phyloP scores from a whole-genome alignment of 768 basidiomycete genomes.

The Boletus pseudopeckii region DNA sequence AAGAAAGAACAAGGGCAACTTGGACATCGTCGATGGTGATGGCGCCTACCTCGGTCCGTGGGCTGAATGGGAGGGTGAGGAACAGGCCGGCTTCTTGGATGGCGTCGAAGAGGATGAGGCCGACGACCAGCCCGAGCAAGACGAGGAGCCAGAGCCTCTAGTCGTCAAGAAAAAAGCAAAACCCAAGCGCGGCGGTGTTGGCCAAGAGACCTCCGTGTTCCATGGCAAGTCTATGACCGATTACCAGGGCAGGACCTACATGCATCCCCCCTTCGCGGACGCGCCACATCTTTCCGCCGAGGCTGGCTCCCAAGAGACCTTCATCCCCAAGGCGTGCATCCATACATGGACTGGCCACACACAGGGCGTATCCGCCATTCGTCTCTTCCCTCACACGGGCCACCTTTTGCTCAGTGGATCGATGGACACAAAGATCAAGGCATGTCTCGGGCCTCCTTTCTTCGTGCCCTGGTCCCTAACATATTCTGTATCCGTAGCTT shows the following conservation, averaged over 20 bases:
- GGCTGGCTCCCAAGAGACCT: conserved; percentile 81
- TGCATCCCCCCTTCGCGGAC: conserved; percentile 87
- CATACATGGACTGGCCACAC: conserved; percentile 99
- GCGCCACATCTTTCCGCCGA: conserved; percentile 82
- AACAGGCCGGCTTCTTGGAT: conserved; percentile 47
- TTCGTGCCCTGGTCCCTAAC: conserved; percentile 3
- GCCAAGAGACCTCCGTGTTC: conserved; percentile 92
- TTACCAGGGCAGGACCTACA: conserved; percentile 98
- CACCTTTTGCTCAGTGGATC: conserved; percentile 92
- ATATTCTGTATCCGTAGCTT: conserved; percentile 49
- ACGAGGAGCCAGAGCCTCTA: conserved; percentile 55
- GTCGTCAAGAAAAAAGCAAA: conserved; percentile 67
- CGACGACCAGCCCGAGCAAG: conserved; percentile 46
- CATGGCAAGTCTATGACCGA: conserved; percentile 96
- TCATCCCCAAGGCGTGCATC: conserved; percentile 91
- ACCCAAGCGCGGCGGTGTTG: conserved; percentile 72
- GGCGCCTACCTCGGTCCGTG: conserved; percentile 92
- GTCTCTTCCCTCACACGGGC: conserved; percentile 88
- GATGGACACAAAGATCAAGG: conserved; percentile 99
- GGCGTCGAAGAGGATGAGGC: conserved; percentile 48
- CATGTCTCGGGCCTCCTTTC: conserved; percentile 25
- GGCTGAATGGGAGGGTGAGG: conserved; percentile 88
- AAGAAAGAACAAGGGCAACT: conserved; percentile 71
- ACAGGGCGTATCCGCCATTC: conserved; percentile 90
- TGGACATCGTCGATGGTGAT: conserved; percentile 86